Evolutionary conservation across 2,329 filamentous ascomycete species (phyloP).

Genomic region (Acarospora socialis): DNA sequence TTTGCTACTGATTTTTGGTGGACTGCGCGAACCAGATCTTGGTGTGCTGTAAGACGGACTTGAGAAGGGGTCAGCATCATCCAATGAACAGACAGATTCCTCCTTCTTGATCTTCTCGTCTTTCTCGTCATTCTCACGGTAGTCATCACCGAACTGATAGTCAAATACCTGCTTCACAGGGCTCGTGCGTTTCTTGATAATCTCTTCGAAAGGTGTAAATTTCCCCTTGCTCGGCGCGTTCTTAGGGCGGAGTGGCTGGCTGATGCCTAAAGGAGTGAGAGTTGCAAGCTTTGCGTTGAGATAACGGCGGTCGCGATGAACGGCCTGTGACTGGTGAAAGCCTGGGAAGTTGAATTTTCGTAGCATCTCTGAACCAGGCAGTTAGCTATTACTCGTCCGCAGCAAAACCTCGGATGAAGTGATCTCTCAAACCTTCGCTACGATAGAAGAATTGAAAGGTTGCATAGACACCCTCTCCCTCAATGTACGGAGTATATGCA

Average conservation of each 20-base stretch:
- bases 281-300: constrained; percentile 3
- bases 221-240: constrained; percentile 1
- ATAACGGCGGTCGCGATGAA: background rate
- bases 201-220: constrained; percentile 6
- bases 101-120: background rate
- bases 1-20: too few species aligned
- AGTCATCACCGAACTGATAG: constrained; percentile 4
- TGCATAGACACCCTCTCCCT: constrained; percentile 9
- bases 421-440: constrained; percentile 9
- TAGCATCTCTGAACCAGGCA: constrained; percentile 4
- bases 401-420: background rate
- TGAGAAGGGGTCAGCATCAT: too few species aligned
- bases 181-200: constrained; percentile 2
- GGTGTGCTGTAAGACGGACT: too few species aligned
- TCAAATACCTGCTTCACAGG: background rate
- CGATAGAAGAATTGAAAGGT: constrained; percentile 14
- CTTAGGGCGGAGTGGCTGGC: background rate
- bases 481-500: constrained; percentile 2
- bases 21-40: too few species aligned
- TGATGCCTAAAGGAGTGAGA: constrained; percentile 9
- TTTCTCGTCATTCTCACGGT: constrained; percentile 1
- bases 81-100: too few species aligned
- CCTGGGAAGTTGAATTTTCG: constrained; percentile 9
- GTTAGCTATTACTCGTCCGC: constrained; percentile 1
- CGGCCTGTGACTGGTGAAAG: background rate